Evolutionary conservation across 2,329 filamentous ascomycete genomes (phyloP), one percentile per base, ranked within the genome.

Genomic region (Fusarium sublunatum): DNA sequence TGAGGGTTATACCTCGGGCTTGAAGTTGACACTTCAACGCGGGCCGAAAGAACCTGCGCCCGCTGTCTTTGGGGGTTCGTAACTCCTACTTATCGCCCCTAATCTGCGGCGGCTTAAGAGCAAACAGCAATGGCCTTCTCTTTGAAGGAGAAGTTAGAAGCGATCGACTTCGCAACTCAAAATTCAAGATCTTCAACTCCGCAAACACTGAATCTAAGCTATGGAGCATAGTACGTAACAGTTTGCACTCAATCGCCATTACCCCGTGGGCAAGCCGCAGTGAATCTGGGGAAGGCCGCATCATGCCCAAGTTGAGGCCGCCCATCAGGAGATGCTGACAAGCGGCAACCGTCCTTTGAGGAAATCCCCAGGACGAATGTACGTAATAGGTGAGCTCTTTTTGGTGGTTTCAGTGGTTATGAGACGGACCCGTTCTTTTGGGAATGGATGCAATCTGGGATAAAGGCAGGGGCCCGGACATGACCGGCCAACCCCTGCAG

Each of bases 201-300:
- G 63, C 62, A 59, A 57, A 64, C 55, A 39, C 13, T 52, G 51
- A 65, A 67, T 65, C 42, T 63, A 51, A 47, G 46, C 46, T 52
- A 67, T 41, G 57, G 67, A 64, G 44, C 50, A 32, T 41, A 55
- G 63, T 70, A 70, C 67, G 67, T 70, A 70, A 70, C 42, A 69
- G 55, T 69, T 69, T 67, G 42, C 54, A 50, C 19, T 53, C 36
- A 58, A 55, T 38, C 63, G 36, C 44, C 58, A 39, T 65, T 70
- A 60, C 67, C 67, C 67, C 67, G 53, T 67, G 67, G 65, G 63
- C 57, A 61, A 61, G 46, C 49, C 41, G 50, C 40, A 50, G 42
- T 54, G 53, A 62, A 65, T 70, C 67, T 65, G 67, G 67, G 67
- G 67, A 70, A 36, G 51, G 61, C 59, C 69, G 65, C 67, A 69